Conservation (phyloP, 129 eudicot species). For the Ambrosia artemisiifolia region DNA sequence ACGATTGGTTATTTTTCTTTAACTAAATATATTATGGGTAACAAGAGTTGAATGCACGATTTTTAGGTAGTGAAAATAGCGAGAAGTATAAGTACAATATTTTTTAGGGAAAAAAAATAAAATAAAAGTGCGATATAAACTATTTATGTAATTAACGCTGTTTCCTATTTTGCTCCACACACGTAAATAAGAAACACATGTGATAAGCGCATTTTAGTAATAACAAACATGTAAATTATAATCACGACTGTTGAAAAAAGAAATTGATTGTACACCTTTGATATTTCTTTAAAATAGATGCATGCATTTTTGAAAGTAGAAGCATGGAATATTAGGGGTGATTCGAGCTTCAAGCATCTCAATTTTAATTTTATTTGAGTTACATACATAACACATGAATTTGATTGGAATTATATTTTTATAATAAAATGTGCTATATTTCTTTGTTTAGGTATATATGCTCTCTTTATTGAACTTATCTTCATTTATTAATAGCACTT, state of each 20-base stretch:
- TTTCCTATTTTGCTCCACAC: neutral
- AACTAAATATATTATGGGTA: no score
- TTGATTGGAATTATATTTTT: neutral
- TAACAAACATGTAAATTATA: neutral
- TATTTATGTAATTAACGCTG: neutral
- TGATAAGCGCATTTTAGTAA: neutral
- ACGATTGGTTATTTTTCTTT: neutral
- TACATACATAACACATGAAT: neutral
- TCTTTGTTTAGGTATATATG: neutral
- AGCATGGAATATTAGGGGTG: neutral
- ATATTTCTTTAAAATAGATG: neutral
- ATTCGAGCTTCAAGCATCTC: neutral
- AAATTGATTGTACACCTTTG: neutral
- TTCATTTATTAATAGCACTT: neutral
- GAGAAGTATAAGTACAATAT: no score
- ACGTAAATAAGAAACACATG: neutral
- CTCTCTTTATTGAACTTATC: neutral
- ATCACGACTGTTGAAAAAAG: neutral
- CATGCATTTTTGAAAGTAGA: neutral
- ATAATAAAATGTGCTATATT: neutral
- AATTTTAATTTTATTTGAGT: no score
- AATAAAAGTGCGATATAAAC: neutral
- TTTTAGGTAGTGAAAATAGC: neutral
- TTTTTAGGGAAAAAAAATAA: neutral
- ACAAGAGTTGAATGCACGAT: no score